phyloP scores from a whole-genome alignment of 768 basidiomycete genomes.

The Trametes cingulata region DNA sequence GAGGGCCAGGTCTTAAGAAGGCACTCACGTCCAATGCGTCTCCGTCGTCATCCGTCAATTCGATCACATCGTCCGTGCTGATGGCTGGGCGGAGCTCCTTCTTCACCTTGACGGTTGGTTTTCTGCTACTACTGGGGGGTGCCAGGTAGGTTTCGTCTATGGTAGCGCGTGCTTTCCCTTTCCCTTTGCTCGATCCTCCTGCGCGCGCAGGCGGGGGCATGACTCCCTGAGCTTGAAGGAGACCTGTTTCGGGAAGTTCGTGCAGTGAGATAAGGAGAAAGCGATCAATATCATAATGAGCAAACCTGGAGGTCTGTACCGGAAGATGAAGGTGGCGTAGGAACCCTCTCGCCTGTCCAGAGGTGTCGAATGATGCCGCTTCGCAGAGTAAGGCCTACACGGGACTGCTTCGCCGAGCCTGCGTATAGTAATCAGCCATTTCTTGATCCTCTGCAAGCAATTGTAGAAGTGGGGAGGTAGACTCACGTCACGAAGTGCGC shows the following conservation, averaged over 20 bases:
- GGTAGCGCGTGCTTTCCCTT: neutral
- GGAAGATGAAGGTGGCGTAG: constrained; percentile 17
- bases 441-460: too few species aligned
- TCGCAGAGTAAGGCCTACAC: neutral
- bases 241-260: neutral
- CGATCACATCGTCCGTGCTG: neutral
- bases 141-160: too few species aligned
- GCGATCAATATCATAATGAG: neutral
- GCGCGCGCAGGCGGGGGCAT: neutral
- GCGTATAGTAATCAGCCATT: neutral
- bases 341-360: constrained; percentile 8
- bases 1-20: neutral
- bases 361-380: neutral
- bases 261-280: too few species aligned
- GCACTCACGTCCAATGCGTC: neutral
- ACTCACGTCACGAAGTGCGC: constrained; percentile 20
- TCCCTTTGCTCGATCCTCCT: neutral
- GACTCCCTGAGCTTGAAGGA: constrained; percentile 2
- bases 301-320: constrained; percentile 20
- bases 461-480: neutral
- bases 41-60: neutral
- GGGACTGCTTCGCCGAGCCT: constrained; percentile 11
- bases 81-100: neutral
- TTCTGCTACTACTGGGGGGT: neutral
- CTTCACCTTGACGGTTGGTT: neutral